Base-by-base conservation (phyloP, 2,329 filamentous ascomycete genomes). In the Zalaria obscura region DNA sequence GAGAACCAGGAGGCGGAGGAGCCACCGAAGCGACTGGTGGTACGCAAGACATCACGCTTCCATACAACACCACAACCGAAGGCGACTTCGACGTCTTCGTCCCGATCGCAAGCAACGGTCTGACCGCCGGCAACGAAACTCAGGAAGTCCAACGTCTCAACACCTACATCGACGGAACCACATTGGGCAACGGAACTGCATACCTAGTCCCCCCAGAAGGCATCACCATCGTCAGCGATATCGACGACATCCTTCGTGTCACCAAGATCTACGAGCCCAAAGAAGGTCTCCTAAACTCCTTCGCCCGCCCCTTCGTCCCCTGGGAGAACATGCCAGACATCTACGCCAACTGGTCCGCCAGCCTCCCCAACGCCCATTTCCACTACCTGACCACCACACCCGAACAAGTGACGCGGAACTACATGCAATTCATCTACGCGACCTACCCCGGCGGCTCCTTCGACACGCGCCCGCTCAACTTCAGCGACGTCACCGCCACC, bases 321-420 rank as follows among this genome's bases (percentile, higher is more conserved):
- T 88, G 83, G 83, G 68, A 80, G 67, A 80, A 87, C 60, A 88
- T 88, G 83, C 82, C 82, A 0, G 69, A 77, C 2, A 78, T 87
- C 49, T 88, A 85, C 56, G 74, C 77, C 48, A 83, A 85, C 53
- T 87, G 82, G 81, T 77, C 73, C 1, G 62, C 63, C n/a, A 73
- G 68, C 25, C 66, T 84, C 9, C 71, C 75, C 0, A 71, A 83
- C 52, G 68, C 78, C 47, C 83, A 87, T 57, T 88, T 87, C 65
- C 82, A 87, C 62, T 88, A 88, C 61, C 68, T 88, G 18, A 88
- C 83, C 0, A 88, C 83, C 0, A 85, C 82, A 0, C 83, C 83
- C 0, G 83, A 87, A 60, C 83, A 88, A 57, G 71, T 77, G 4
- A 85, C 83, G 0, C 69, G 82, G 35, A 80, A 78, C 49, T 88